These are phyloP conservation scores for Aspergillus olivimuriae DNA, from an alignment of 495 filamentous ascomycete species.

Conservation along the genomic window DNA sequence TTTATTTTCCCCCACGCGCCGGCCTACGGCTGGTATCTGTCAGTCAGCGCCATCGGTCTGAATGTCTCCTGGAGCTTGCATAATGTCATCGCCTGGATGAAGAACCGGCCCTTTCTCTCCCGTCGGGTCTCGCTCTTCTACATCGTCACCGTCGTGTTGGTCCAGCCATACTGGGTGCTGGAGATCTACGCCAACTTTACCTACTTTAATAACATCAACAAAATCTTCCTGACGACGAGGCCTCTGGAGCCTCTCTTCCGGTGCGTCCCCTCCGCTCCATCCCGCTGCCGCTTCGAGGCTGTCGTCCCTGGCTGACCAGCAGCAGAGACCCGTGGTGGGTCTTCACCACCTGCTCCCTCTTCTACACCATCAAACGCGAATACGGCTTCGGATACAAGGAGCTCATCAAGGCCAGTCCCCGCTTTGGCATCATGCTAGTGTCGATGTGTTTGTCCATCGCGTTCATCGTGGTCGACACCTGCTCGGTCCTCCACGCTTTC, in stretches of 20 bases:
- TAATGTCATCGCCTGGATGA: conserved; percentile 47
- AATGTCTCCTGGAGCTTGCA: conserved; percentile 42
- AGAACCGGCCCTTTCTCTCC: conserved; percentile 38
- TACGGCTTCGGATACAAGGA: conserved; percentile 46
- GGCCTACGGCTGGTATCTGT: conserved; percentile 42
- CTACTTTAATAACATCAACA: conserved; percentile 45
- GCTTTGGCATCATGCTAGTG: conserved; percentile 50
- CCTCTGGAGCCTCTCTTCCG: conserved; percentile 48
- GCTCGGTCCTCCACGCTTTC: conserved; percentile 27
- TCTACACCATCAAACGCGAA: conserved; percentile 47
- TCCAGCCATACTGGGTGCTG: conserved; percentile 39
- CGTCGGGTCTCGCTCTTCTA: conserved; percentile 28
- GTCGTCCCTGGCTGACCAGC: no score
- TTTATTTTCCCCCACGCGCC: conserved; percentile 40
- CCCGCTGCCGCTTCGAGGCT: no score
- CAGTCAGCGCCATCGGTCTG: conserved; percentile 38
- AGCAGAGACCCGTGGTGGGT: conserved; percentile 59
- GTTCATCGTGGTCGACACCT: conserved; percentile 47
- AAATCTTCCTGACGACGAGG: conserved; percentile 42
- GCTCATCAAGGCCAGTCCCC: conserved; percentile 44
- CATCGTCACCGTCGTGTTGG: conserved; percentile 34
- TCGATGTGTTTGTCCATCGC: conserved; percentile 48
- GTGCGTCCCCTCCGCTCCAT: conserved; percentile 11
- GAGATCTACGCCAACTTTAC: conserved; percentile 46
- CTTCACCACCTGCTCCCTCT: conserved; percentile 42